Base-by-base conservation (phyloP, 202 grass and related monocot species). In the Setaria italica region DNA sequence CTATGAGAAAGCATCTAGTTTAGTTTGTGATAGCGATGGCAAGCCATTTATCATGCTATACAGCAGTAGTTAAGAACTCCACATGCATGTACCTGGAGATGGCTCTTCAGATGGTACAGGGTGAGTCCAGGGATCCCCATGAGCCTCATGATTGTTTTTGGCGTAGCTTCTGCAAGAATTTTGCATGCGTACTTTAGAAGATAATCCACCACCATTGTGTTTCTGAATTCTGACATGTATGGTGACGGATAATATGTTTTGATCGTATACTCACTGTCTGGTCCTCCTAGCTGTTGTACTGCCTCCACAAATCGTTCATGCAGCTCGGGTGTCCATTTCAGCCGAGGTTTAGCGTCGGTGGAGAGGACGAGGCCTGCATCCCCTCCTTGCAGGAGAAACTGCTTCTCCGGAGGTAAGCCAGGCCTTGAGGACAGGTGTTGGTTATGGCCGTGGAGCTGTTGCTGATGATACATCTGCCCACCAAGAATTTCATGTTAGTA, bases 271-370 rank as follows among this genome's bases (percentile, higher is more conserved):
- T 98, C 84, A 98, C 95, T 98, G 79, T 98, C 95, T 87, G 95
- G 90, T 67, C 95, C 95, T 56, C 95, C 95, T 13, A 98, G 84
- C 72, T 98, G 93, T 67, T 87, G 74, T 29, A 98, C 91, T 20
- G 96, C 93, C 30, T 95, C 91, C 2, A 90, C 48, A 42, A 98
- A 98, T 41, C 93, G 89, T 35, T 94, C 91, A 29, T 98, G 96
- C 54, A 95, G 85, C 88, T 95, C 93, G 0, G 88, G 59, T 30
- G 96, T 98, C 96, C 96, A 98, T 76, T 98, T 98, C 74, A 98
- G 79, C 66, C 96, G 84, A n/a, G 96, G 93, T 70, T 94, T 98
- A 58, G 96, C 93, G 72, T 95, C 96, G 42, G 96, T 98, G 14
- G 96, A 98, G 34, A 98, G 93, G 73, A 94, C 77, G 55, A 99